Conservation (phyloP, 2,329 filamentous ascomycete genomes). For the Penicillium sp. region DNA sequence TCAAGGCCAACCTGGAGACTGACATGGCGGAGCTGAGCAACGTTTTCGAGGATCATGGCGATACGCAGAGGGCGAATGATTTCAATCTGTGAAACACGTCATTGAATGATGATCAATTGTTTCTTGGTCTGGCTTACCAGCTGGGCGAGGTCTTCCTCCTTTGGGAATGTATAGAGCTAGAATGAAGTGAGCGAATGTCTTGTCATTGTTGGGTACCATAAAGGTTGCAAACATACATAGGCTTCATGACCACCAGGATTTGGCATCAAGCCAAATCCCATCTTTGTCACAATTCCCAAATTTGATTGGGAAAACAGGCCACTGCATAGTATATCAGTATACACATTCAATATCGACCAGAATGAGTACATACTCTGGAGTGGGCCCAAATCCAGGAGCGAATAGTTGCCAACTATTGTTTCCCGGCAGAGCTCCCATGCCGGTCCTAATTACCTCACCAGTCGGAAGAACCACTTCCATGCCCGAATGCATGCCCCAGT, state of each 20-base stretch:
- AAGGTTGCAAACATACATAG: not conserved
- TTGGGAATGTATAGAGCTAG: not conserved
- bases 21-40: constrained; percentile 10
- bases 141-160: not conserved
- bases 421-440: constrained; percentile 11
- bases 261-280: constrained; percentile 14
- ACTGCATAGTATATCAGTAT: not conserved
- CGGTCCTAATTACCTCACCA: constrained; percentile 10
- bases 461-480: constrained; percentile 12
- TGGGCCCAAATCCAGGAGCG: constrained; percentile 8
- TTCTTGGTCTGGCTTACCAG: not conserved
- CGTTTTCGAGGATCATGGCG: constrained; percentile 12
- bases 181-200: not conserved
- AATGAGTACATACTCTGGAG: not conserved
- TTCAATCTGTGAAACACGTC: constrained; percentile 1
- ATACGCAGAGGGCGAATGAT: constrained; percentile 10
- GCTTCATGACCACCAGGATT: constrained; percentile 11
- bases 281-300: constrained; percentile 12
- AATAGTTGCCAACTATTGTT: constrained; percentile 16
- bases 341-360: not conserved
- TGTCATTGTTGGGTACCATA: not conserved
- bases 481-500: constrained; percentile 12
- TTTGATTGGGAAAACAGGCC: constrained; percentile 12
- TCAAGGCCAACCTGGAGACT: constrained; percentile 5
- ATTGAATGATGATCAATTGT: not conserved